Evolutionary conservation across 495 filamentous ascomycete species (phyloP).

Genomic region (Articulospora tetracladia): DNA sequence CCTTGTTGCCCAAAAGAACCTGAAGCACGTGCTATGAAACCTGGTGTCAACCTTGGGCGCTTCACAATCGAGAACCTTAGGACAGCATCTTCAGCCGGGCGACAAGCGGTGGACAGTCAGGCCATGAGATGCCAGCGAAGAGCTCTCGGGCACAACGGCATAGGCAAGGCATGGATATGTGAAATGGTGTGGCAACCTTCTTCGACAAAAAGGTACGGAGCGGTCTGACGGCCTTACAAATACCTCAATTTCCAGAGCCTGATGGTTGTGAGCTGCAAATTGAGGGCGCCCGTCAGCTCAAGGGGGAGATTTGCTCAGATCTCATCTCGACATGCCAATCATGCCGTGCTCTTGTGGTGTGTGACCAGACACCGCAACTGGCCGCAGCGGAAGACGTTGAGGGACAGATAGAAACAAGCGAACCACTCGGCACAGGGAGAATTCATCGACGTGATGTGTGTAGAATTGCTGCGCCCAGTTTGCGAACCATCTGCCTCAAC

Average conservation of each 20-base stretch:
- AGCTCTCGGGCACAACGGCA: constrained; percentile 17
- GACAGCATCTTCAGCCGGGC: constrained; percentile 1
- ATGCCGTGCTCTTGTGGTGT: constrained; percentile 4
- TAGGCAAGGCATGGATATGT: not conserved
- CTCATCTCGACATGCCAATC: constrained; percentile 1
- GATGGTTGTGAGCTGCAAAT: constrained; percentile 1
- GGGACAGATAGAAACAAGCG: not conserved
- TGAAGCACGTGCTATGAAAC: not conserved
- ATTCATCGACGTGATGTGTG: not conserved
- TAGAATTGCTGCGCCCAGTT: not conserved
- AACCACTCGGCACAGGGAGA: not conserved
- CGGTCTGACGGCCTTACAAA: constrained; percentile 2
- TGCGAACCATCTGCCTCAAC: constrained; percentile 19
- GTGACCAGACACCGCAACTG: constrained; percentile 5
- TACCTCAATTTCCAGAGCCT: constrained; percentile 7
- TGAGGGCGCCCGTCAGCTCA: constrained; percentile 2
- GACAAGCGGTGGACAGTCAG: constrained; percentile 2
- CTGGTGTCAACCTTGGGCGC: not conserved
- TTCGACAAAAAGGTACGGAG: constrained; percentile 5
- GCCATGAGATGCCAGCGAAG: constrained; percentile 15
- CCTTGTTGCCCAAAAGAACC: not conserved
- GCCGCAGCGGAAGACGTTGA: constrained; percentile 12
- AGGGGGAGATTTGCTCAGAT: not conserved
- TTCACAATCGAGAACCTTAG: not conserved
- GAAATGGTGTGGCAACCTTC: constrained; percentile 7